These are phyloP conservation scores for Linderina pennispora DNA, from an alignment of 192 early-diverging fungal genomes.

Conservation along the genomic window DNA sequence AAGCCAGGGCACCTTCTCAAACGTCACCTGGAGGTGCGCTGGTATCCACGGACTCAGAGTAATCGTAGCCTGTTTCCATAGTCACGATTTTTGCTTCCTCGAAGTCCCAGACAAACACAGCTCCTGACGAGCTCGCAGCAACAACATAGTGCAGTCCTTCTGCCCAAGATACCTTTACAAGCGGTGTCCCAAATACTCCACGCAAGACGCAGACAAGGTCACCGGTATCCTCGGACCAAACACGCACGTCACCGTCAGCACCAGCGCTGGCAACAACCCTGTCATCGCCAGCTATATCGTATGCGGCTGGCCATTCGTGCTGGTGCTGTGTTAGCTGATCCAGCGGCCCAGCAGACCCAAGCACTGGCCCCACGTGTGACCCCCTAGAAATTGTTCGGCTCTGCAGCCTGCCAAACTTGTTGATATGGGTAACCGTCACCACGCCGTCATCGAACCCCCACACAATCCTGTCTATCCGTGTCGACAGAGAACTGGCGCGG, in stretches of 20 bases:
- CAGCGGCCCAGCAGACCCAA: slow-evolving; percentile 10
- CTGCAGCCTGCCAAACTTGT: slow-evolving; percentile 3
- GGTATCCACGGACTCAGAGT: too few species aligned
- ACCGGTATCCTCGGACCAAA: slow-evolving; percentile 21
- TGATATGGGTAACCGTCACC: slow-evolving; percentile 11
- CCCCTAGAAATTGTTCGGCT: not conserved
- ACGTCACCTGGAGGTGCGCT: too few species aligned
- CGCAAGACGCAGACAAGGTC: slow-evolving; percentile 1
- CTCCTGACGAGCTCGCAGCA: slow-evolving; percentile 6
- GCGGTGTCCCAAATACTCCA: not conserved
- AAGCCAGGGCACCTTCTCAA: slow-evolving; percentile 1
- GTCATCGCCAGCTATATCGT: not conserved
- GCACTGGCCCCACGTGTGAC: slow-evolving; percentile 1
- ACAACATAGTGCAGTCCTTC: slow-evolving; percentile 14
- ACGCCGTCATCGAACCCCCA: slow-evolving; percentile 24
- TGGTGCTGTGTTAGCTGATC: slow-evolving; percentile 19
- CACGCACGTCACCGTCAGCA: slow-evolving; percentile 13
- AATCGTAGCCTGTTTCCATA: too few species aligned
- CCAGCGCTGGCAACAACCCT: slow-evolving; percentile 13
- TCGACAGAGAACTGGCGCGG: slow-evolving; percentile 6
- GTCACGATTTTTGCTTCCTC: not conserved
- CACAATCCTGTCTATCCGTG: slow-evolving; percentile 13
- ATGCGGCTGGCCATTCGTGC: slow-evolving; percentile 6
- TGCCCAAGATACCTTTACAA: slow-evolving; percentile 25
- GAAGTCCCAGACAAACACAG: slow-evolving; percentile 27